Evolutionary conservation across 2,329 filamentous ascomycete species (phyloP), one percentile per base, ranked within the genome.

Genomic region (Ophiocordyceps sinensis): DNA sequence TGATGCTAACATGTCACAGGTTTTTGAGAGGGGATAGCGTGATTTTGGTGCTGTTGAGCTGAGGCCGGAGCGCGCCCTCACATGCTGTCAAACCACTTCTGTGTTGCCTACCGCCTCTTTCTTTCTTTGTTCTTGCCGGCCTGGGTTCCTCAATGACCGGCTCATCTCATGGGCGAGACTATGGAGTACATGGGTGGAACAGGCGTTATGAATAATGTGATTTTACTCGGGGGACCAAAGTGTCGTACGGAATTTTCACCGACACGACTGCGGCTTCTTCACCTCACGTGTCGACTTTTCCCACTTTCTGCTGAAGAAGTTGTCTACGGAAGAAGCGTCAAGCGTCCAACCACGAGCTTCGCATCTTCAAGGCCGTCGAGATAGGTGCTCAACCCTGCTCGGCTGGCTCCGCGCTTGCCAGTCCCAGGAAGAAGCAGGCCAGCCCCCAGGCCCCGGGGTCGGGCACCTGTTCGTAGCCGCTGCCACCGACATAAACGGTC

Each of bases 1-100:
- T 9, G 23, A 7, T 26, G 23, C 23, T 26, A 26, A 26, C 9
- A 9, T 26, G 3, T 26, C 29, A 7, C n/a, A 87, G 82, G 76
- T 93, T 94, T 62, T 64, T 94, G 49, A 71, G 86, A 60, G 86
- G 86, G 45, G 86, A 94, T 59, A 87, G 82, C 37, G 86, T 94
- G 50, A 89, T 94, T 54, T 68, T 93, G 51, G 85, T 94, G 45
- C 68, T 93, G 52, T 70, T 93, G 57, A 89, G 83, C 68, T 89
- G 53, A 37, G 14, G 26, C 10, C 15, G 36, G 28, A 21, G 17
- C 23, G n/a, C 32, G 15, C 17, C 15, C n/a, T 35, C 9, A 15
- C 5, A 15, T 35, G n/a, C n/a, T 3, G 32, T 15, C 32, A 30
- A 23, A 8, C 15, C 35, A n/a, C 29, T 35, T 11, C 23, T 40